Evolutionary conservation across 305 asterid genomes (phyloP), one percentile per base, ranked within the genome.

Genomic region (Fraxinus latifolia): DNA sequence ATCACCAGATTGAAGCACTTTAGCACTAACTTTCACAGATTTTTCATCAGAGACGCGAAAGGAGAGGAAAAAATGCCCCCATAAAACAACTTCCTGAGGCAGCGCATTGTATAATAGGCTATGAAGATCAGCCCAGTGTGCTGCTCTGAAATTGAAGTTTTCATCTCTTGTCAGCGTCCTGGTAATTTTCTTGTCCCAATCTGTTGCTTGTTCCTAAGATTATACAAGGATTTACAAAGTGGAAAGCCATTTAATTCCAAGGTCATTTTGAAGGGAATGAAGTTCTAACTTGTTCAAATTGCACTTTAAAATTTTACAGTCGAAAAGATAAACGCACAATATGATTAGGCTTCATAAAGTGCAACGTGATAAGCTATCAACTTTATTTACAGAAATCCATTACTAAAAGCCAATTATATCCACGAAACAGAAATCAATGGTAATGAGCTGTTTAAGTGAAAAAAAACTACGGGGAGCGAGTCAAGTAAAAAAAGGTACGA

Each of bases 111-210:
- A 89, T 1, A 95, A 82, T 83, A 93, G 93, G 84, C 86, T 84
- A 82, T 89, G 91, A 68, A 94, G 91, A 86, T 94, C 97, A 78
- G 98, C 90, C 98, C 99, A 94, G 79, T 87, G 84, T 58, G 96
- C 93, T 78, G 99, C 99, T 88, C 93, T 89, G 77, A 92, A 94
- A 77, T 95, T 92, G 88, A 89, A 94, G 84, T 79, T 82, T 86
- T 91, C 96, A 77, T 95, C 98, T 83, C 96, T 94, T 21, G 93
- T 60, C 47, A 92, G 91, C 15, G 80, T 84, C 83, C 91, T 1
- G 85, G 84, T 88, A 79, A 53, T 83, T 81, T 90, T 91, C 88
- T 88, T 90, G 74, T 90, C 89, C 62, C 83, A 89, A 78, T 87
- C 87, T 15, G 91, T 90, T 53, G 87, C 89, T 84, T 91, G 91